These are phyloP conservation scores for Protomyces gravidus DNA, from an alignment of 1,139 yeast species.

Conservation along the genomic window DNA sequence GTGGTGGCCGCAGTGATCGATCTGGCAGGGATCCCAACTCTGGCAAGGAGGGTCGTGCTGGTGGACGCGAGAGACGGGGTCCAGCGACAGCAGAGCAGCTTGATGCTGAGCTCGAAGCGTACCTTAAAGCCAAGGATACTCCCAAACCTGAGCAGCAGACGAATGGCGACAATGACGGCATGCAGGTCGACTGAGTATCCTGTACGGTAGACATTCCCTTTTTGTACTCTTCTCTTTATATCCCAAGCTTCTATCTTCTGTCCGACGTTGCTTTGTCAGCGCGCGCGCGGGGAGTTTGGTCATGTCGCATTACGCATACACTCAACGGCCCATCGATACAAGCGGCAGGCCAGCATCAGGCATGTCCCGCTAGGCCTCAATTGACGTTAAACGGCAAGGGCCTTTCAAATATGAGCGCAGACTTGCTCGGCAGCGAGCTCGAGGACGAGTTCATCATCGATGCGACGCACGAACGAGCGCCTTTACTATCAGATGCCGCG, in stretches of 20 bases:
- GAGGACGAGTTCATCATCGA: background rate
- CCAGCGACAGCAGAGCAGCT: constrained; percentile 23
- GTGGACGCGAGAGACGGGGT: constrained; percentile 8
- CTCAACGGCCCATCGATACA: too few relatives aligned
- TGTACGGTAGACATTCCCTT: background rate
- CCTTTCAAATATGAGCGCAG: background rate
- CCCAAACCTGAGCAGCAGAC: background rate
- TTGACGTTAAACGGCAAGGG: too few relatives aligned
- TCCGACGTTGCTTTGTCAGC: background rate
- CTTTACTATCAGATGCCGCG: background rate
- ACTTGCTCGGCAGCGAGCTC: background rate
- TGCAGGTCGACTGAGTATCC: background rate
- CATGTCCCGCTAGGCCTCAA: too few relatives aligned
- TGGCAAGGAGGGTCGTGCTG: background rate
- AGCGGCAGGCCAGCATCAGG: too few relatives aligned
- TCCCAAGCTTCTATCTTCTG: background rate
- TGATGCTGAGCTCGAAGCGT: constrained; percentile 21
- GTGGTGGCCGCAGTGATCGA: background rate
- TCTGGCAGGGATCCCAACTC: too few relatives aligned
- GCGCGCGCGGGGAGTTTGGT: too few relatives aligned
- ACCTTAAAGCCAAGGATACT: constrained; percentile 3
- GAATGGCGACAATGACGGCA: background rate
- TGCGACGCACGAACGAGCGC: background rate
- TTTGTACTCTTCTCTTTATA: background rate
- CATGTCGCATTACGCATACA: background rate